phyloP scores from a whole-genome alignment of 495 filamentous ascomycete genomes.

The Lichenothelia convexa region DNA sequence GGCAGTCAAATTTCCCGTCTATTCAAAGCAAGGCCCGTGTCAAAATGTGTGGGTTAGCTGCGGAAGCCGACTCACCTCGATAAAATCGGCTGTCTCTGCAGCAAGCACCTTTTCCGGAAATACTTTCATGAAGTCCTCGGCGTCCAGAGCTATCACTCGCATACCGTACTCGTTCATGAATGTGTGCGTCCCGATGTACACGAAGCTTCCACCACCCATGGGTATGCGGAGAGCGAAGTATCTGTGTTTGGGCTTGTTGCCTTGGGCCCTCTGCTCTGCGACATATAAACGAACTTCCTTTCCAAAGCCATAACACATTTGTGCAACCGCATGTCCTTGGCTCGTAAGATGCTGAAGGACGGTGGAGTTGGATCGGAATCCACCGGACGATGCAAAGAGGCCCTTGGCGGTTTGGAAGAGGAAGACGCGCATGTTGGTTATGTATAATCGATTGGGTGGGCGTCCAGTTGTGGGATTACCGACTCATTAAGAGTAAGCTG shows the following conservation, averaged over 20 bases:
- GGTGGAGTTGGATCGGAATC: not conserved
- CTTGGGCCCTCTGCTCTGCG: not conserved
- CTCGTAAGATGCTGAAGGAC: not conserved
- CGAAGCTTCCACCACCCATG: not conserved
- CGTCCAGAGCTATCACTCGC: not conserved
- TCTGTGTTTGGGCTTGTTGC: not conserved
- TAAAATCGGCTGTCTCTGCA: not conserved
- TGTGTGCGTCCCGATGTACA: not conserved
- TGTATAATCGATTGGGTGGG: too few relatives aligned
- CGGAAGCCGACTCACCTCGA: not conserved
- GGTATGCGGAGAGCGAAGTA: not conserved
- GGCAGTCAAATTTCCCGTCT: not conserved
- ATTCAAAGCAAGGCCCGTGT: not conserved
- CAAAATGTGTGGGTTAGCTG: not conserved
- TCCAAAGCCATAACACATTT: not conserved
- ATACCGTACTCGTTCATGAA: not conserved
- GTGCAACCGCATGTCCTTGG: not conserved
- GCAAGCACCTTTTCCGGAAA: not conserved
- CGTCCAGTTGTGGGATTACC: too few relatives aligned
- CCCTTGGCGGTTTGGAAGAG: not conserved
- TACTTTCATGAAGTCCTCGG: not conserved
- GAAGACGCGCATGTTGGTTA: not conserved
- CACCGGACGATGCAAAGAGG: not conserved
- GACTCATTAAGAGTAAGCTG: too few relatives aligned
- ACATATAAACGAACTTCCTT: not conserved